These are phyloP conservation scores for Tirmania nivea DNA, from an alignment of 495 filamentous ascomycete genomes.

Conservation along the genomic window DNA sequence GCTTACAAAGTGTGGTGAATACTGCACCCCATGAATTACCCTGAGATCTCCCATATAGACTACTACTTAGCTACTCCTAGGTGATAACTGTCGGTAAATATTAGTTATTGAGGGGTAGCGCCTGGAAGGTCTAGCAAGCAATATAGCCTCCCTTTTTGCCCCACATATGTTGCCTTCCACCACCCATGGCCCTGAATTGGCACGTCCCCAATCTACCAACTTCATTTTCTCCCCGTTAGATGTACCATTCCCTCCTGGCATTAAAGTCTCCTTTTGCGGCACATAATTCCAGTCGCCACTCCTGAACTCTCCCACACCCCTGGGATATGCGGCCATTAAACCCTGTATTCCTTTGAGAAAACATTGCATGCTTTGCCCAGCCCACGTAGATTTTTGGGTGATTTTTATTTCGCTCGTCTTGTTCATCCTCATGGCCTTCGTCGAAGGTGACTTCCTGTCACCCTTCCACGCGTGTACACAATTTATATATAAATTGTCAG, in stretches of 20 bases:
- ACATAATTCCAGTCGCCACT: slow-evolving; percentile 11
- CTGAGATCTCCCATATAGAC: too few relatives aligned
- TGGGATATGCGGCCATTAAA: slow-evolving; percentile 10
- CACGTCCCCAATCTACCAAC: slow-evolving; percentile 10
- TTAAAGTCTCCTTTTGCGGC: slow-evolving; percentile 4
- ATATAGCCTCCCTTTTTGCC: slow-evolving; percentile 9
- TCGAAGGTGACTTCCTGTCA: too few relatives aligned
- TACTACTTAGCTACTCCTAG: too few relatives aligned
- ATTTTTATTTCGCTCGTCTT: slow-evolving; percentile 8
- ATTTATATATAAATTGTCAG: too few relatives aligned
- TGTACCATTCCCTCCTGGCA: slow-evolving; percentile 3
- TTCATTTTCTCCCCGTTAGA: slow-evolving; percentile 3
- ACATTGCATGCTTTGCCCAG: slow-evolving; percentile 18
- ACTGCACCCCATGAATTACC: too few relatives aligned
- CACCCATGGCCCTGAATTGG: slow-evolving; percentile 9
- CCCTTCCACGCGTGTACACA: too few relatives aligned
- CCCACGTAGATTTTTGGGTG: slow-evolving; percentile 15
- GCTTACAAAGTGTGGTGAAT: too few relatives aligned
- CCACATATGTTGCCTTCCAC: slow-evolving; percentile 6
- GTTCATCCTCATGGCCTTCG: slow-evolving; percentile 5
- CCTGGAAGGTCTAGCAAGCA: slow-evolving; percentile 1
- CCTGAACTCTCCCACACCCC: slow-evolving; percentile 12
- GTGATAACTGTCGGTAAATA: too few relatives aligned
- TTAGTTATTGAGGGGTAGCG: too few relatives aligned
- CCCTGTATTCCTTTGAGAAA: slow-evolving; percentile 8